Evolutionary conservation across 345 rosid genomes (phyloP).

Genomic region (Kernera saxatilis): DNA sequence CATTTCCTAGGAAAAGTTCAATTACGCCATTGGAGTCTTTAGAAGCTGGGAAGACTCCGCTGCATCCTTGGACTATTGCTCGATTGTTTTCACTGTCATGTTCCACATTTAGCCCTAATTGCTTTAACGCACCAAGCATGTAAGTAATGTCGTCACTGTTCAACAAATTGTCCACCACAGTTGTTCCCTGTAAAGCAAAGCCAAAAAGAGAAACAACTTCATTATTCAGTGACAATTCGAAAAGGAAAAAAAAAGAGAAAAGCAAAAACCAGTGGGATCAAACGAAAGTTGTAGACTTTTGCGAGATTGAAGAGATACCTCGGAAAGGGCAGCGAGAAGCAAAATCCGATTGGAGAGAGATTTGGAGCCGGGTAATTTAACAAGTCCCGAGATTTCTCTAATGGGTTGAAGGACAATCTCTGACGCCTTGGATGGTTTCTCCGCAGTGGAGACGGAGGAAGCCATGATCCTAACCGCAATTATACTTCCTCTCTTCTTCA

Average conservation of each 20-base stretch:
- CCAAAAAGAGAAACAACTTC: neutral
- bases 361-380: slow-evolving; percentile 76
- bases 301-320: too few relatives aligned
- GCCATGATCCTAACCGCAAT: slow-evolving; percentile 38
- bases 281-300: neutral
- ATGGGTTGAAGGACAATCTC: slow-evolving; percentile 74
- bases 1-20: slow-evolving; percentile 81
- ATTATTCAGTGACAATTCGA: neutral
- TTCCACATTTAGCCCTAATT: slow-evolving; percentile 59
- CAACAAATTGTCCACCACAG: slow-evolving; percentile 74
- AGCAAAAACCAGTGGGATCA: too few relatives aligned
- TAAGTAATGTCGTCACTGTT: slow-evolving; percentile 68
- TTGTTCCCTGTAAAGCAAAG: slow-evolving; percentile 50
- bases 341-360: slow-evolving; percentile 77
- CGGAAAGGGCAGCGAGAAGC: slow-evolving; percentile 79
- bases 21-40: slow-evolving; percentile 42
- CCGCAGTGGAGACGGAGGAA: slow-evolving; percentile 32
- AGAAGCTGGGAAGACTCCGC: slow-evolving; percentile 60
- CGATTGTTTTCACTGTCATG: slow-evolving; percentile 45
- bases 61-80: slow-evolving; percentile 67
- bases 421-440: slow-evolving; percentile 31
- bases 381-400: slow-evolving; percentile 64
- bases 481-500: neutral
- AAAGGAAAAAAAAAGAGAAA: too few relatives aligned
- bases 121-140: slow-evolving; percentile 72